A percentile compares a stretch with the other conserved stretches of the same genome.
These are phyloP conservation scores for Mycena chlorophos DNA, from an alignment of 768 basidiomycete species.

Conservation along the genomic window DNA sequence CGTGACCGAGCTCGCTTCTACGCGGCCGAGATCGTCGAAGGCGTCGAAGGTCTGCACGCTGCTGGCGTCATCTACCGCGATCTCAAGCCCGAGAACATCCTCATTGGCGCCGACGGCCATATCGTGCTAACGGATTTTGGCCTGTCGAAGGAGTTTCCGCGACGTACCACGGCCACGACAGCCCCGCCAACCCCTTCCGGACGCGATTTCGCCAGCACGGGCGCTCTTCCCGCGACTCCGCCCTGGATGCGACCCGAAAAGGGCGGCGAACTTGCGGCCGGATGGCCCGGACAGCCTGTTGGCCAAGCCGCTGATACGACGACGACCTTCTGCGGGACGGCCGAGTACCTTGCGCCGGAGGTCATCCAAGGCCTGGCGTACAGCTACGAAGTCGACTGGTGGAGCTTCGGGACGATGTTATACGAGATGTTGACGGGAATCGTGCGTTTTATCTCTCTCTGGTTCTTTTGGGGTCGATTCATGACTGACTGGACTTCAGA, in stretches of 20 bases:
- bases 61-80: constrained; percentile 97
- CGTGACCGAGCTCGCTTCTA: constrained; percentile 95
- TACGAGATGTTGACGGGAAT: constrained; percentile 97
- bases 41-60: constrained; percentile 90
- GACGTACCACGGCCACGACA: constrained; percentile 44
- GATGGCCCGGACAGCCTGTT: constrained; percentile 57
- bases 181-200: constrained; percentile 62
- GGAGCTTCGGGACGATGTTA: constrained; percentile 97
- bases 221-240: constrained; percentile 49
- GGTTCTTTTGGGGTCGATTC: constrained; percentile 12
- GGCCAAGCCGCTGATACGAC: constrained; percentile 61
- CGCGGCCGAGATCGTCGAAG: constrained; percentile 95
- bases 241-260: constrained; percentile 77
- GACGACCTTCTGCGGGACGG: constrained; percentile 92
- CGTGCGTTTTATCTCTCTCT: constrained; percentile 54
- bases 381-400: constrained; percentile 96
- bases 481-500: constrained; percentile 45
- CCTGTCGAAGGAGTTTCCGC: constrained; percentile 86
- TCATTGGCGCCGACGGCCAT: constrained; percentile 92
- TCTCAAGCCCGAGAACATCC: constrained; percentile 95
- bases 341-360: constrained; percentile 95
- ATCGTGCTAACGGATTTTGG: constrained; percentile 98
- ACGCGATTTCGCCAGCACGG: constrained; percentile 40
- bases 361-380: constrained; percentile 90
- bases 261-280: constrained; percentile 49